These are phyloP conservation scores for Xylona heveae DNA, from an alignment of 495 filamentous ascomycete species.

Conservation along the genomic window DNA sequence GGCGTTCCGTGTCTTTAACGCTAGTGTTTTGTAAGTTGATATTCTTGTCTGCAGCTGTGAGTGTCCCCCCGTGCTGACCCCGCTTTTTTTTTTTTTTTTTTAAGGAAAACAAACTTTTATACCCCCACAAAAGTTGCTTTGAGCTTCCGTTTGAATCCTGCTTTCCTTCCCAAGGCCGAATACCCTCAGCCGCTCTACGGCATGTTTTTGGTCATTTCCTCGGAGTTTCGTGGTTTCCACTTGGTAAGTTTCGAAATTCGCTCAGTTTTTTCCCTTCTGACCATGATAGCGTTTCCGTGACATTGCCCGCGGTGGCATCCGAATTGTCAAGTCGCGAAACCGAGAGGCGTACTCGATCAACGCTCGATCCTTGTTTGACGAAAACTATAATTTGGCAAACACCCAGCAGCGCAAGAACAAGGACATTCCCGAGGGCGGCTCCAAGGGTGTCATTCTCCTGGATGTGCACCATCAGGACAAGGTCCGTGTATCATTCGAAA, in stretches of 20 bases:
- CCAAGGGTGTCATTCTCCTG: conserved; percentile 91
- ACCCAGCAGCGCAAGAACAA: conserved; percentile 99
- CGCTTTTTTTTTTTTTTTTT: background rate
- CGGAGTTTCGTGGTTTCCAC: conserved; percentile 94
- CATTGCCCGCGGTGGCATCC: conserved; percentile 90
- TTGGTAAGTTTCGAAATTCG: conserved; percentile 16
- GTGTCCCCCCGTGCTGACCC: background rate
- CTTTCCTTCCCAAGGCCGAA: conserved; percentile 74
- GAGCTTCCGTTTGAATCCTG: conserved; percentile 82
- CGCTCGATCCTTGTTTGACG: conserved; percentile 84
- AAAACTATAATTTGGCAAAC: conserved; percentile 96
- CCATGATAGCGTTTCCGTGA: conserved; percentile 55
- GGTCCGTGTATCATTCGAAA: conserved; percentile 79
- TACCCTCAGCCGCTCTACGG: conserved; percentile 88
- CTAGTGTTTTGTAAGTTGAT: conserved; percentile 32
- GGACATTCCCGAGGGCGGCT: conserved; percentile 97
- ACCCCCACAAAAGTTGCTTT: conserved; percentile 96
- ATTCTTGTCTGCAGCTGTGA: background rate
- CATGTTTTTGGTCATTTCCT: conserved; percentile 96
- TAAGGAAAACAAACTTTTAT: conserved; percentile 91
- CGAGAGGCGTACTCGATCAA: conserved; percentile 92
- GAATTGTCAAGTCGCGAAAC: conserved; percentile 93
- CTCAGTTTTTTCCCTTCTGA: background rate
- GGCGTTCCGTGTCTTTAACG: conserved; percentile 91
- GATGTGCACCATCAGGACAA: conserved; percentile 90